phyloP scores from a whole-genome alignment of 306 rosid species.

The Phaseolus lunatus region DNA sequence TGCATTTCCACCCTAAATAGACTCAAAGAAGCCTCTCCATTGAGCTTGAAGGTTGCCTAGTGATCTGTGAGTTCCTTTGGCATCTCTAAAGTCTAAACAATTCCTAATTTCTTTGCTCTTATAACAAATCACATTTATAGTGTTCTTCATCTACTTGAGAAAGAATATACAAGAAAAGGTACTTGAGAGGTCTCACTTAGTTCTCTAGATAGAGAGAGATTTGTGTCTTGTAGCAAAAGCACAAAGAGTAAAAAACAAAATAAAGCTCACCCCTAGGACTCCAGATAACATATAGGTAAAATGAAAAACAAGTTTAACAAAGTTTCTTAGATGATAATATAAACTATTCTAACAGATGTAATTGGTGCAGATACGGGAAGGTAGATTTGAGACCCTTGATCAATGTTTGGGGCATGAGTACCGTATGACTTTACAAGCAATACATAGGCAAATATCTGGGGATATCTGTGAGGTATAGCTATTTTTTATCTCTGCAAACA shows the following conservation, averaged over 20 bases:
- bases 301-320: too few species aligned
- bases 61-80: constrained; percentile 73
- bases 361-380: constrained; percentile 76
- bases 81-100: constrained; percentile 24
- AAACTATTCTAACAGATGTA: neutral
- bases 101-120: constrained; percentile 11
- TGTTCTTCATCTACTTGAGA: too few species aligned
- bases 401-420: constrained; percentile 88
- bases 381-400: constrained; percentile 84
- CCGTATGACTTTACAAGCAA: constrained; percentile 76
- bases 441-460: constrained; percentile 63
- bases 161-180: too few species aligned
- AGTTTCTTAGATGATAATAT: too few species aligned
- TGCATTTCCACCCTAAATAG: constrained; percentile 68
- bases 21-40: constrained; percentile 86
- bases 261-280: too few species aligned
- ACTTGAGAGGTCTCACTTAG: too few species aligned
- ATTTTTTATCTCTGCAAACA: neutral
- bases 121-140: neutral
- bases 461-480: constrained; percentile 84
- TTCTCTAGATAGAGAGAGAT: too few species aligned
- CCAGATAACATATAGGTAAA: too few species aligned
- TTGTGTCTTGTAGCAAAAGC: neutral
- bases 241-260: too few species aligned
- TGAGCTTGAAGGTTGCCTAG: constrained; percentile 89